Conservation (phyloP, 2,329 filamentous ascomycete genomes). For the Cadophora malorum region DNA sequence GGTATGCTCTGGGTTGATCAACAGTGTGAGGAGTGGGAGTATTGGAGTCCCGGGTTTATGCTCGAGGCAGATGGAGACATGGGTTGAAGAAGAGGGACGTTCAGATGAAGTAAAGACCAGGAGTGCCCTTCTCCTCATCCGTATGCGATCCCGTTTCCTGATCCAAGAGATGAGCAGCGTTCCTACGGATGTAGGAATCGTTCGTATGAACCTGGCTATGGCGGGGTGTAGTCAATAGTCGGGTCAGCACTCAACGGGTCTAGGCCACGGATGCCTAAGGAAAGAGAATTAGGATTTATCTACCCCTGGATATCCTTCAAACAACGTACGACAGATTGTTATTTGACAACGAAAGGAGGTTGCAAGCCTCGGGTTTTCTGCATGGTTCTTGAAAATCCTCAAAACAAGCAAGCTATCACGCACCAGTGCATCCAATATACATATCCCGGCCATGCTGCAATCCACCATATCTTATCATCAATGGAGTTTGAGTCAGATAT, state of each 20-base stretch:
- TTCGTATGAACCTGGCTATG: not conserved
- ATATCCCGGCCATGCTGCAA: not conserved
- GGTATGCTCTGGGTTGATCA: slow-evolving; percentile 94
- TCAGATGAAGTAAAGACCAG: not conserved
- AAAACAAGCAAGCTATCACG: not conserved
- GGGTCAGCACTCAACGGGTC: not conserved
- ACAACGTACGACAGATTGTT: not conserved
- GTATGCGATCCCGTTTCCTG: not conserved
- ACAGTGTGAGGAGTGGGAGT: slow-evolving; percentile 86
- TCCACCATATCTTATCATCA: not conserved
- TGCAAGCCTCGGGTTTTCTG: not conserved
- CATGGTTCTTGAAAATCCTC: not conserved
- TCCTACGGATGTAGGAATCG: not conserved
- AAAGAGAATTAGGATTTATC: not conserved
- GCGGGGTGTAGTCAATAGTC: not conserved
- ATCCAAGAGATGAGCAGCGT: not conserved
- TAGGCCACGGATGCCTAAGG: not conserved
- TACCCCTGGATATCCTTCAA: not conserved
- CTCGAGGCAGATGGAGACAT: slow-evolving; percentile 36
- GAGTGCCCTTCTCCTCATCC: not conserved
- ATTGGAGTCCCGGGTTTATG: slow-evolving; percentile 87
- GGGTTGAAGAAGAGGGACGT: not conserved
- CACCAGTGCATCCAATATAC: not conserved
- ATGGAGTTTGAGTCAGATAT: not conserved
- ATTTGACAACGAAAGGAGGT: not conserved